Conservation (phyloP, 371 early-diverging fungal species). For the Mortierella sp. region DNA sequence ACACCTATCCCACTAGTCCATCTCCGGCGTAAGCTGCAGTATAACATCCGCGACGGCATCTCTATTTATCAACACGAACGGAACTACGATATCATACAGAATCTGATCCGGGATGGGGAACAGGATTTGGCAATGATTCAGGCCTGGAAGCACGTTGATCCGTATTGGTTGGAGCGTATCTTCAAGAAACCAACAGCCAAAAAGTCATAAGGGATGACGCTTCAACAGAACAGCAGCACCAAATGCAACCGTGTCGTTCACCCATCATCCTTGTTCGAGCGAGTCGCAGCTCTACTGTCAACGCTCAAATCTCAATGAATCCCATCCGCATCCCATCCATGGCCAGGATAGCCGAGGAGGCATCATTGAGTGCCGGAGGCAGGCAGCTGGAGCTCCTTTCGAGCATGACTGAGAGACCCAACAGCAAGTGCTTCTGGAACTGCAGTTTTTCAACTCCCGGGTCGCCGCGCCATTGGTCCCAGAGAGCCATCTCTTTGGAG, state of each 20-base stretch:
- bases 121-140: conserved; percentile 45
- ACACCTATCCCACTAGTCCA: conserved; percentile 29
- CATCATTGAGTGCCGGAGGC: conserved; percentile 30
- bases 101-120: conserved; percentile 31
- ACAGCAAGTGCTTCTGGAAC: conserved; percentile 30
- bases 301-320: conserved; percentile 31
- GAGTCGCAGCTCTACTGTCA: neutral
- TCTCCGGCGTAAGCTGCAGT: conserved; percentile 34
- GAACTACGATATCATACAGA: conserved; percentile 6
- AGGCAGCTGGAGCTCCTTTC: conserved; percentile 35
- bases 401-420: conserved; percentile 29
- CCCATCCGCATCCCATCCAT: conserved; percentile 48
- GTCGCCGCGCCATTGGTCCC: conserved; percentile 49
- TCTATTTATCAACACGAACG: conserved; percentile 40
- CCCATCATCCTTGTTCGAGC: neutral
- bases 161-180: conserved; percentile 34
- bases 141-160: conserved; percentile 41
- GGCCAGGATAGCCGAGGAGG: conserved; percentile 24
- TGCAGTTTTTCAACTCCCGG: conserved; percentile 45
- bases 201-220: conserved; percentile 12
- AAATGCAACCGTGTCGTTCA: neutral
- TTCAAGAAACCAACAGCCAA: conserved; percentile 49
- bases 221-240: too few species aligned
- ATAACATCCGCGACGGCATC: conserved; percentile 49
- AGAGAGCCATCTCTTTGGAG: conserved; percentile 28